A percentile compares a stretch with the other conserved stretches of the same genome.
These are phyloP conservation scores for Neofusicoccum parvum DNA, from an alignment of 2,329 filamentous ascomycete genomes.

Conservation along the genomic window DNA sequence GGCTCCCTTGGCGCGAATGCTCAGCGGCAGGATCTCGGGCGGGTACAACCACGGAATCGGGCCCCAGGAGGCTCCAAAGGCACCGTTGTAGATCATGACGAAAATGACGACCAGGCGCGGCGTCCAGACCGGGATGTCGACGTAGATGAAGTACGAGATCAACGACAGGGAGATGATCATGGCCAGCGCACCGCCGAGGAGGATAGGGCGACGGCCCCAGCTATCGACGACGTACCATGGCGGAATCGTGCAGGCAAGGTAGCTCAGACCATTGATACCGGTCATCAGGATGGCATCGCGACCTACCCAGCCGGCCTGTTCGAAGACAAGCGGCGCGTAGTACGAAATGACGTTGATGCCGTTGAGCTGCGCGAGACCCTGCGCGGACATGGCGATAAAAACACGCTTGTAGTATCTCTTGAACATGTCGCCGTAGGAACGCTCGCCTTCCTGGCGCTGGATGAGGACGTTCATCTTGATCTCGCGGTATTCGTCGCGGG, in stretches of 20 bases:
- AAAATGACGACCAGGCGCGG: conserved; percentile 86
- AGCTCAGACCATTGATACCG: conserved; percentile 90
- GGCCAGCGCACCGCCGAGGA: conserved; percentile 83
- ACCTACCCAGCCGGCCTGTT: conserved; percentile 93
- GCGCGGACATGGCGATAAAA: conserved; percentile 98
- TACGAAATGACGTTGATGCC: conserved; percentile 99
- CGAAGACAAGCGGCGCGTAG: conserved; percentile 95
- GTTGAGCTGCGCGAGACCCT: conserved; percentile 92
- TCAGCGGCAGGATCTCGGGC: conserved; percentile 95
- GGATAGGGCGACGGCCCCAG: conserved; percentile 85
- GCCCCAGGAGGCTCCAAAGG: conserved; percentile 97
- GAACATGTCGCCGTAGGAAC: conserved; percentile 93
- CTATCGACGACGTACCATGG: conserved; percentile 96
- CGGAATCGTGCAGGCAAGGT: conserved; percentile 87
- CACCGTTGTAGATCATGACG: conserved; percentile 98
- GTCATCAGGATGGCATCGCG: conserved; percentile 95
- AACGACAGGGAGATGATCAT: conserved; percentile 87
- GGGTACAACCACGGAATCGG: conserved; percentile 98
- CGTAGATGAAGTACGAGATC: conserved; percentile 94
- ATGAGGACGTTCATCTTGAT: conserved; percentile 98
- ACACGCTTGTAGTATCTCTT: conserved; percentile 86
- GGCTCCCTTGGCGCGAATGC: conserved; percentile 94
- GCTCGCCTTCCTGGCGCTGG: conserved; percentile 91
- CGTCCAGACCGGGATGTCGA: conserved; percentile 72
- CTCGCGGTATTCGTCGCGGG: conserved; percentile 93